Evolutionary conservation across 768 basidiomycete species (phyloP).

Genomic region (Tricholoma furcatifolium): DNA sequence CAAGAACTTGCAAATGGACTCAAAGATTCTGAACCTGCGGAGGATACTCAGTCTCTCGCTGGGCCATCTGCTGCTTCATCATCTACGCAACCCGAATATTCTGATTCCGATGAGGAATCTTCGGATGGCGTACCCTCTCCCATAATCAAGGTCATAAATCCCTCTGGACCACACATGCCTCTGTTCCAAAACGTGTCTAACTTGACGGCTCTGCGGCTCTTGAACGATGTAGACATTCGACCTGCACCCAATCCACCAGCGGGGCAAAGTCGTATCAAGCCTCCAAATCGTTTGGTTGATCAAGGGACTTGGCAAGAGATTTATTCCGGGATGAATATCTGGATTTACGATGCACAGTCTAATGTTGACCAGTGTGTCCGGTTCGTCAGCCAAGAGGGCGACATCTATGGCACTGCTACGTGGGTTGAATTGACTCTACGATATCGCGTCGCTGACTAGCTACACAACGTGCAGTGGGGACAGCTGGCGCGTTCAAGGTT

Average conservation of each 20-base stretch:
- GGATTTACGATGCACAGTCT: conserved; percentile 73
- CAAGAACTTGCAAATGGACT: conserved; percentile 44
- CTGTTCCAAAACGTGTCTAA: conserved; percentile 57
- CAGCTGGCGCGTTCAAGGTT: conserved; percentile 74
- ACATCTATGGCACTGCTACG: conserved; percentile 78
- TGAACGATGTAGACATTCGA: conserved; percentile 72
- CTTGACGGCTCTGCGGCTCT: conserved; percentile 59
- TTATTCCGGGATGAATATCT: conserved; percentile 64
- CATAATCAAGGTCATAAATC: conserved; percentile 51
- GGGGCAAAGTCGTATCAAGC: conserved; percentile 43
- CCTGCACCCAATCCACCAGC: conserved; percentile 45
- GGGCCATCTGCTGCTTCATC: not conserved
- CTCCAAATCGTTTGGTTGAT: conserved; percentile 61
- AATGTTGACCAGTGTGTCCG: conserved; percentile 67
- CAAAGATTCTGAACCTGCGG: conserved; percentile 7
- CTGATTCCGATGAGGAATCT: conserved; percentile 33
- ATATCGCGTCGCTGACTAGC: not conserved
- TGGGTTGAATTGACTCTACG: conserved; percentile 33
- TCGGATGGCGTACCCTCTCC: conserved; percentile 26
- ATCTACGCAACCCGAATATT: conserved; percentile 24
- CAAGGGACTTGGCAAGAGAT: conserved; percentile 69
- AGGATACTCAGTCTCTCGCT: not conserved
- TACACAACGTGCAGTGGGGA: conserved; percentile 54
- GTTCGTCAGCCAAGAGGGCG: conserved; percentile 59
- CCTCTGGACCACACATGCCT: conserved; percentile 37